A percentile compares a stretch with the other conserved stretches of the same genome.
Evolutionary conservation across 495 filamentous ascomycete genomes (phyloP).

Genomic region (Tuber aestivum): DNA sequence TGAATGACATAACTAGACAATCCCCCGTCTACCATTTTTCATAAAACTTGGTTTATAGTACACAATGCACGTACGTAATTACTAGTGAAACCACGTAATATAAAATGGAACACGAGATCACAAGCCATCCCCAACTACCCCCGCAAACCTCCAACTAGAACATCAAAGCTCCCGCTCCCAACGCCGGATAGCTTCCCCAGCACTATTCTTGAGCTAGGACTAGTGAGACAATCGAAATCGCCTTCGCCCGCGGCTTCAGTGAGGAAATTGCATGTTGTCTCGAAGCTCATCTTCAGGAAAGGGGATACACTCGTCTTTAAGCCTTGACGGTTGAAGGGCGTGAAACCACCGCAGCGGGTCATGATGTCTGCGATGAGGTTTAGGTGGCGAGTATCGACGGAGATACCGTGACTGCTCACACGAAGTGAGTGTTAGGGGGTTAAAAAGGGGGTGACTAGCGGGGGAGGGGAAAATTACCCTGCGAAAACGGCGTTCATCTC

Average conservation of each 20-base stretch:
- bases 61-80: not conserved
- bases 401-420: slow-evolving; percentile 68
- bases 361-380: slow-evolving; percentile 96
- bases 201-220: slow-evolving; percentile 81
- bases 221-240: slow-evolving; percentile 80
- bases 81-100: not conserved
- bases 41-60: not conserved
- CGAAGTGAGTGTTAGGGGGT: not conserved
- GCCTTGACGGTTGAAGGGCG: slow-evolving; percentile 84
- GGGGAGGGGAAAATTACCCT: slow-evolving; percentile 29
- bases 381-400: slow-evolving; percentile 84
- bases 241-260: slow-evolving; percentile 83
- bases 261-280: slow-evolving; percentile 90
- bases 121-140: not conserved
- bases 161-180: slow-evolving; percentile 88
- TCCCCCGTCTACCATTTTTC: not conserved
- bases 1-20: not conserved
- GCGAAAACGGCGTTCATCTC: slow-evolving; percentile 85
- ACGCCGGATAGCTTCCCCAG: slow-evolving; percentile 72
- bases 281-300: slow-evolving; percentile 97
- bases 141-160: slow-evolving; percentile 56
- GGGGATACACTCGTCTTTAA: slow-evolving; percentile 75
- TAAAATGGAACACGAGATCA: not conserved
- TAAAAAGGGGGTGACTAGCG: not conserved
- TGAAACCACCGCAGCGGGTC: slow-evolving; percentile 82